Percentiles rank a stretch among this genome's conserved stretches.
Evolutionary conservation across 106 monocot species (phyloP).

Genomic region (Ottelia alismoides): DNA sequence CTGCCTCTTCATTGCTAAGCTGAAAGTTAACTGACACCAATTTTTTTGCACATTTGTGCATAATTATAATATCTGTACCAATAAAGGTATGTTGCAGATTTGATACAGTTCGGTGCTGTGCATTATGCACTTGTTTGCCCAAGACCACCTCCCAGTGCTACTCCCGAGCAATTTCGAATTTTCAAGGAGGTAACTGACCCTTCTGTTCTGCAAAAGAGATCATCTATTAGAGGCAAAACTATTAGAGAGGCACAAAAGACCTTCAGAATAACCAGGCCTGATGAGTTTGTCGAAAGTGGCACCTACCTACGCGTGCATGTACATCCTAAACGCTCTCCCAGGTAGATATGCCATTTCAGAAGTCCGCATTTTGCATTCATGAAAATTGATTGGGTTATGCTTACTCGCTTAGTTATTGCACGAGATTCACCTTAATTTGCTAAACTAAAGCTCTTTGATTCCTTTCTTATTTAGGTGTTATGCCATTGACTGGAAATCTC

Average conservation of each 20-base stretch:
- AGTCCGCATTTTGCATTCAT: too few species aligned
- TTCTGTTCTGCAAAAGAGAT: constrained; percentile 54
- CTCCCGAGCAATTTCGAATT: constrained; percentile 60
- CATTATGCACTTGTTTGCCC: constrained; percentile 91
- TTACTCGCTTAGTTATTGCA: too few species aligned
- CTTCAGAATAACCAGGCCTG: constrained; percentile 47
- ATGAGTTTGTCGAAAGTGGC: constrained; percentile 80
- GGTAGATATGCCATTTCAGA: too few species aligned
- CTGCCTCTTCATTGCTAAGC: too few species aligned
- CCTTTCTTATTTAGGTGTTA: constrained; percentile 80
- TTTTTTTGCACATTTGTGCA: not conserved
- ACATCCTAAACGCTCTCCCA: constrained; percentile 93
- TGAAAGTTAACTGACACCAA: not conserved
- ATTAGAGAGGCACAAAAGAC: constrained; percentile 95
- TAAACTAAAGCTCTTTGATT: too few species aligned
- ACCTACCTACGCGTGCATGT: constrained; percentile 89
- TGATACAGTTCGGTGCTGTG: constrained; percentile 91
- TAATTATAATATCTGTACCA: constrained; percentile 26
- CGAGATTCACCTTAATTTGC: too few species aligned
- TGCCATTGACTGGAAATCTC: constrained; percentile 93
- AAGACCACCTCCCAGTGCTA: constrained; percentile 75
- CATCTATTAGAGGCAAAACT: constrained; percentile 91
- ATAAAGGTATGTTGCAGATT: constrained; percentile 94
- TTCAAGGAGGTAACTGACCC: constrained; percentile 73
- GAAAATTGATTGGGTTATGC: too few species aligned